Evolutionary conservation across 306 rosid genomes (phyloP), one percentile per base, ranked within the genome.

Genomic region (Hippophae tibetana): DNA sequence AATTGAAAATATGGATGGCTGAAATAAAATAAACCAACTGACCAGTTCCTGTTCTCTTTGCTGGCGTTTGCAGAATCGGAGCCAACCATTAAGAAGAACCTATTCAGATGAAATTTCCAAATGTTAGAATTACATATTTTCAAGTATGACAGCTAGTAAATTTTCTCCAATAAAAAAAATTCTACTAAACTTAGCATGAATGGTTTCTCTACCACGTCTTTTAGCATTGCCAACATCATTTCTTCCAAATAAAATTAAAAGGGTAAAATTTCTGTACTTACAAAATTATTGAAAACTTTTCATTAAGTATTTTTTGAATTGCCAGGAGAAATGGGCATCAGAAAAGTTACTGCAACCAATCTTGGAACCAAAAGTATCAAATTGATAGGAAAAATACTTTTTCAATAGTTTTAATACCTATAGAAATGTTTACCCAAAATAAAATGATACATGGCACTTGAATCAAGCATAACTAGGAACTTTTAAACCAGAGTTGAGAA

Each of bases 1-100:
- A 18, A 0, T 18, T 18, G 18, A 18, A 18, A 18, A 18, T 18
- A 18, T 18, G 18, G 18, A 18, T 18, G 18, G 18, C 18, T 18
- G 43, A 71, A 64, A 74, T 61, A 8, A 62, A 41, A 57, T 50
- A 62, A 69, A 63, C 67, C 25, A 69, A 63, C 42, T 74, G 74
- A 92, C 95, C 98, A 92, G 78, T 82, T 92, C 98, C 57, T 92
- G 96, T 73, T 87, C 87, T 78, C 78, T 87, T 55, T 96, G 73
- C 52, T 87, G 87, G 60, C 81, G 92, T 75, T 69, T 85, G 80
- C 43, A 87, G 70, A 87, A 81, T 61, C 81, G 89, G 76, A 83
- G 92, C 96, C 98, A 92, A 60, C 83, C 98, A 58, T 78, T 92
- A 66, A 87, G 96, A 63, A 87, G 74, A 40, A 81, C 85, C 98